Base-by-base conservation (phyloP, 257 asterid genomes). In the Jasminum sambac region DNA sequence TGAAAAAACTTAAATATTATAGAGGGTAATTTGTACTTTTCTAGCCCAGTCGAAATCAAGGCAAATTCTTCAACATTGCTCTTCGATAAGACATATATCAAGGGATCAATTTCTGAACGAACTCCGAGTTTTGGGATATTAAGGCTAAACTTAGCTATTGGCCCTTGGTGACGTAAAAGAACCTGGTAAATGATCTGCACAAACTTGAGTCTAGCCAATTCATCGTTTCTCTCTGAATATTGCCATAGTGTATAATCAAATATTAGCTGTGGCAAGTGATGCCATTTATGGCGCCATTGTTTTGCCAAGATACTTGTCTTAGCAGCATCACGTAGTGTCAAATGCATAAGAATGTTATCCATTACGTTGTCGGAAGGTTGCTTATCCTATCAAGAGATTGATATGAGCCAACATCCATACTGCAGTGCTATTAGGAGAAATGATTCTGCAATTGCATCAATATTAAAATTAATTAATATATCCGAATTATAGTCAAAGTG, bases 141-240 rank as follows among this genome's bases (percentile, higher is more conserved):
- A 44, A 63, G n/a, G 34, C 38, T 63, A 41, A 65, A 71, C 63
- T 36, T 24, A 5, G n/a, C 19, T 21, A 72, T 21, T 7, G 76
- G 76, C 30, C 76, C 76, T 38, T 26, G 52, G 39, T 23, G 76
- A 62, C 30, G 37, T 48, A 66, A n/a, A n/a, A n/a, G n/a, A n/a
- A n/a, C n/a, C n/a, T n/a, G n/a, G n/a, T n/a, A n/a, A n/a, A n/a
- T n/a, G 41, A 19, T 37, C 13, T 0, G 1, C 9, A 8, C 0
- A 0, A 40, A 8, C 44, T 40, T 40, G 2, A 40, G 38, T 37
- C 40, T 1, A 37, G 2, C 40, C 2, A 50, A 36, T 30, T 37
- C 40, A 4, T 2, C 3, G 17, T 64, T 6, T 14, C 38, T 21
- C 21, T 41, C n/a, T 11, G 64, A 14, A 13, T 42, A 26, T 25